Percentiles rank a stretch among this genome's conserved stretches.
These are phyloP conservation scores for Ophiostoma perfectum DNA, from an alignment of 2,329 filamentous ascomycete species.

Conservation along the genomic window DNA sequence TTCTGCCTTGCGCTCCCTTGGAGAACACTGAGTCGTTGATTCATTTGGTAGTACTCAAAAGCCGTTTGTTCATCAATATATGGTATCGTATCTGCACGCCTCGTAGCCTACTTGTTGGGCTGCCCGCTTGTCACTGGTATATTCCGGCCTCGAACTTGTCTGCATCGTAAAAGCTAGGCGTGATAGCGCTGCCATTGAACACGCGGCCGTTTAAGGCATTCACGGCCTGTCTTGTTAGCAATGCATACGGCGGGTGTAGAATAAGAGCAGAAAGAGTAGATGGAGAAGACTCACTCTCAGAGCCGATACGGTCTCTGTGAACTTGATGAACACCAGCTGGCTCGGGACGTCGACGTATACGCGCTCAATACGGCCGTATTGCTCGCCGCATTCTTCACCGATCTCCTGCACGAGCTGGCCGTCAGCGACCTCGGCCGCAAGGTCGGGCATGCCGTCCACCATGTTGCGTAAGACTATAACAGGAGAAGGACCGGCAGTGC, in stretches of 20 bases:
- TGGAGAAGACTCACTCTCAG: conserved; percentile 58
- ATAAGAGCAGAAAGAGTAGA: not conserved
- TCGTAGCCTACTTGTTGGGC: not conserved
- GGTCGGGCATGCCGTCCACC: conserved; percentile 72
- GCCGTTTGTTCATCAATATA: not conserved
- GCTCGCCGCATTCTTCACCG: conserved; percentile 75
- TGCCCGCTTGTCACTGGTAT: conserved; percentile 18
- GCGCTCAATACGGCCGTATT: conserved; percentile 80
- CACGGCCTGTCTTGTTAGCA: conserved; percentile 58
- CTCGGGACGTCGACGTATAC: conserved; percentile 65
- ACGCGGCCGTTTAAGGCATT: conserved; percentile 81
- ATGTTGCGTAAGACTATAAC: conserved; percentile 81
- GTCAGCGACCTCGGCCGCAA: conserved; percentile 69
- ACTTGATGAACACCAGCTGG: conserved; percentile 82
- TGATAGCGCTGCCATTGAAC: conserved; percentile 81
- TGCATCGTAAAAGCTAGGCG: conserved; percentile 73
- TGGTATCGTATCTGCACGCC: not conserved
- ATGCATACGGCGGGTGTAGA: too few species aligned
- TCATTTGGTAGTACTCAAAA: not conserved
- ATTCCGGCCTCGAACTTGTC: conserved; percentile 72
- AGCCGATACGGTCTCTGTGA: conserved; percentile 78
- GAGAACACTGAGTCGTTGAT: not conserved
- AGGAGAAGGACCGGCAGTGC: conserved; percentile 44
- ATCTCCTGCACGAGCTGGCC: conserved; percentile 80
- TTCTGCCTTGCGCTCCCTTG: too few species aligned